Conservation (phyloP, 2,329 filamentous ascomycete species). For the Colletotrichum brevisporum region DNA sequence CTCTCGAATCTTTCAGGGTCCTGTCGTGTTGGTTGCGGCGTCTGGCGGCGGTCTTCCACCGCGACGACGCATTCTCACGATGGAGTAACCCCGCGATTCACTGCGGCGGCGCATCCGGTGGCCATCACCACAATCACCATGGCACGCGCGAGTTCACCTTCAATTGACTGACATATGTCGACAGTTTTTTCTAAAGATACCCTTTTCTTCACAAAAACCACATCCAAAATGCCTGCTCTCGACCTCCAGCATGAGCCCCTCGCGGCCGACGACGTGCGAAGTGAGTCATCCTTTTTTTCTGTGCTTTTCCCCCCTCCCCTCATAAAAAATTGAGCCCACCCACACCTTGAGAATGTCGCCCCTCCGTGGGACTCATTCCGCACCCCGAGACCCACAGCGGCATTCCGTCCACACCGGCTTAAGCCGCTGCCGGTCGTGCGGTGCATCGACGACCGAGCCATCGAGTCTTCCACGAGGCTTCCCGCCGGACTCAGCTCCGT, state of each 20-base stretch:
- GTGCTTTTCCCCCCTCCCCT: background rate
- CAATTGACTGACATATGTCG: background rate
- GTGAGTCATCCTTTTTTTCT: constrained; percentile 48
- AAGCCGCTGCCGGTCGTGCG: background rate
- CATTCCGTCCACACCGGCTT: background rate
- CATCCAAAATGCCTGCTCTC: constrained; percentile 56
- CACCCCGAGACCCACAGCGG: no score
- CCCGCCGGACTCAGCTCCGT: constrained; percentile 4
- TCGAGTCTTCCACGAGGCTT: background rate
- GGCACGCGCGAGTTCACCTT: background rate
- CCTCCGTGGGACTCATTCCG: background rate
- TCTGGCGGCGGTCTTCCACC: background rate
- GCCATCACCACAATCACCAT: background rate
- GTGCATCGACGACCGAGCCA: no score
- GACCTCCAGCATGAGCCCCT: constrained; percentile 54
- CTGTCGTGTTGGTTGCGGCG: background rate
- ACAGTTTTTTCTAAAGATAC: constrained; percentile 27
- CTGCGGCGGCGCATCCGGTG: background rate
- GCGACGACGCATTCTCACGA: constrained; percentile 15
- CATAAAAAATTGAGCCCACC: constrained; percentile 2
- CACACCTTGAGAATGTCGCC: constrained; percentile 6
- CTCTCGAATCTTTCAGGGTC: constrained; percentile 6
- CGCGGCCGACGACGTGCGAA: constrained; percentile 61
- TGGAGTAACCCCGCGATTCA: constrained; percentile 13
- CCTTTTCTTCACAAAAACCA: constrained; percentile 17